Evolutionary conservation across 441 rosid genomes (phyloP).

Genomic region (Rhodomyrtus psidioides): DNA sequence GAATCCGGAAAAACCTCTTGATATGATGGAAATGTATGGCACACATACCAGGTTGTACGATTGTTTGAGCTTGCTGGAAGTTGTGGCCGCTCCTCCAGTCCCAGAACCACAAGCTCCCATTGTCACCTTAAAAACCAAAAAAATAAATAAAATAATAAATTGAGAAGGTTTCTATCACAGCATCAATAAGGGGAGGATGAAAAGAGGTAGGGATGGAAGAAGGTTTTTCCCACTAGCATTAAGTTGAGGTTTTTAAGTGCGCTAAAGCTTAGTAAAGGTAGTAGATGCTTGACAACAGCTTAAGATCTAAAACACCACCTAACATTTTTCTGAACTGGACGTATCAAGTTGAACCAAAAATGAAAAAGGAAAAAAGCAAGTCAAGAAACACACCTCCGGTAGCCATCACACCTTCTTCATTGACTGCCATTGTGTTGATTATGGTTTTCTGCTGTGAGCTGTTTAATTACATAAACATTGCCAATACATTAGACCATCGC

Average conservation of each 20-base stretch:
- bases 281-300: neutral
- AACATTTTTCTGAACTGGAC: neutral
- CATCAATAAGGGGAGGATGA: neutral
- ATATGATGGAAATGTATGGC: neutral
- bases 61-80: conserved; percentile 92
- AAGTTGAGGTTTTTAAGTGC: neutral
- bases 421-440: conserved; percentile 87
- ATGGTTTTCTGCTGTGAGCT: conserved; percentile 95
- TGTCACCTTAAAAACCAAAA: conserved; percentile 57
- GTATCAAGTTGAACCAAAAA: neutral
- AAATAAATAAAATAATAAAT: neutral
- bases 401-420: conserved; percentile 90
- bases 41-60: conserved; percentile 84
- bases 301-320: neutral
- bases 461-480: conserved; percentile 9
- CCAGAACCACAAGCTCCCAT: conserved; percentile 98
- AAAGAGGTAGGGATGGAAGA: neutral
- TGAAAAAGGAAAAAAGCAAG: neutral
- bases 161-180: neutral
- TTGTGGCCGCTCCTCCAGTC: conserved; percentile 98
- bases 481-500: neutral
- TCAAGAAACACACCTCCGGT: conserved; percentile 66
- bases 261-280: neutral
- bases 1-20: neutral
- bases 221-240: neutral